These are phyloP conservation scores for Globisporangium radiosum DNA, from an alignment of 352 stramenopile genomes.

Conservation along the genomic window DNA sequence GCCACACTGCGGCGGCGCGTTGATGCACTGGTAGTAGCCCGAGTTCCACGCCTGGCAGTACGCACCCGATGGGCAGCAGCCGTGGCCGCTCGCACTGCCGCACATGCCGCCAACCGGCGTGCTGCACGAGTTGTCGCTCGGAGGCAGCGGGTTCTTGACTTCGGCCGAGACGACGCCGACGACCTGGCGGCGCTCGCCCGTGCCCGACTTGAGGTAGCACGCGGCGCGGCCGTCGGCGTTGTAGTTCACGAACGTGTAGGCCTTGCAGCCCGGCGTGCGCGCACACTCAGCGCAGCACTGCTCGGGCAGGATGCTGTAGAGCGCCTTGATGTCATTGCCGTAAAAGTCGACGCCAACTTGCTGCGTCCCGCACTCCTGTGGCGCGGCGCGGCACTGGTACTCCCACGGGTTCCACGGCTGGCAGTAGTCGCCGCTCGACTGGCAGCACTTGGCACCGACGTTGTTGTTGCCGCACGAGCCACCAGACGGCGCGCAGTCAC, in stretches of 20 bases:
- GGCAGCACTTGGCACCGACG: not conserved
- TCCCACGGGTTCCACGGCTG: constrained; percentile 34
- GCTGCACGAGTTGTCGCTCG: constrained; percentile 8
- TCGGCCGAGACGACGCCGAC: constrained; percentile 6
- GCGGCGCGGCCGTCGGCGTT: constrained; percentile 8
- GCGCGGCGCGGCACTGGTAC: constrained; percentile 28
- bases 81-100: constrained; percentile 1
- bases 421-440: constrained; percentile 25
- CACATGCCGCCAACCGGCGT: constrained; percentile 17
- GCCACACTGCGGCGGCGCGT: constrained; percentile 23
- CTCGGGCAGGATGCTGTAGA: constrained; percentile 7
- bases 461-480: not conserved
- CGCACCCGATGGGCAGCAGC: constrained; percentile 23
- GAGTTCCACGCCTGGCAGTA: constrained; percentile 41
- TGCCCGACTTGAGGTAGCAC: constrained; percentile 12
- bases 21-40: constrained; percentile 37
- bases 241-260: constrained; percentile 45
- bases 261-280: constrained; percentile 27
- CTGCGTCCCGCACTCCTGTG: constrained; percentile 11
- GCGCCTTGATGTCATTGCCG: constrained; percentile 11
- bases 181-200: not conserved
- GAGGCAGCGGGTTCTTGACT: constrained; percentile 2
- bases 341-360: constrained; percentile 14
- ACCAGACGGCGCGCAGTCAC: not conserved
- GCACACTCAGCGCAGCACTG: constrained; percentile 23